Conservation (phyloP, 176 grass and related monocot genomes). For the Musa schizocarpa region DNA sequence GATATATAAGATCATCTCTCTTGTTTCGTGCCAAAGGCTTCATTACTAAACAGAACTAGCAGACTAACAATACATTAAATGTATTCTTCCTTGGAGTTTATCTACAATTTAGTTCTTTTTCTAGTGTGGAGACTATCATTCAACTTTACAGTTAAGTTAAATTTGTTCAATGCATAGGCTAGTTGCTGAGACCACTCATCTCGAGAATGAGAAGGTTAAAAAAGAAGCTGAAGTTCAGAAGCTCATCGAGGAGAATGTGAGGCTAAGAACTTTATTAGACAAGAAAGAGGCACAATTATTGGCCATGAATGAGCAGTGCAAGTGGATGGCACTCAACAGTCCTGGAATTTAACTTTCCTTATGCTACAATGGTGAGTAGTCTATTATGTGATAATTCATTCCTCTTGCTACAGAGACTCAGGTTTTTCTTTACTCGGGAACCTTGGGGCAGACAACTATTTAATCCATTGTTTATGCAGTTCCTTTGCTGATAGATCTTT, state of each 20-base stretch:
- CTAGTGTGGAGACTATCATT: no score
- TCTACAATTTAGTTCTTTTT: neutral
- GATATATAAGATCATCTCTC: no score
- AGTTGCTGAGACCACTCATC: neutral
- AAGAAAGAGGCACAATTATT: conserved; percentile 18
- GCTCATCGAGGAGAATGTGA: conserved; percentile 21
- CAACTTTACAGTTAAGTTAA: no score
- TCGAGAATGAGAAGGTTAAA: neutral
- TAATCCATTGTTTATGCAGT: neutral
- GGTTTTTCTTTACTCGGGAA: neutral
- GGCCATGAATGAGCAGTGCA: conserved; percentile 18
- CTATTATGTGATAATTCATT: neutral
- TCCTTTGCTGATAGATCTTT: no score
- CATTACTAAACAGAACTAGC: no score
- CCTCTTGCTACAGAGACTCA: neutral
- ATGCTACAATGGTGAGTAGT: neutral
- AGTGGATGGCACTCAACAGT: conserved; percentile 1
- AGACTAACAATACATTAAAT: no score
- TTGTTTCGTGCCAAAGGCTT: no score
- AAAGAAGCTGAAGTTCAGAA: conserved; percentile 15
- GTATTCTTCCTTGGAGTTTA: no score
- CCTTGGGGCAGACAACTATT: neutral
- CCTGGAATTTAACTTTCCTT: neutral
- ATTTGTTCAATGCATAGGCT: neutral
- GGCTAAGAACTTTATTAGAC: conserved; percentile 14